Evolutionary conservation across 805 yeast species (phyloP).

Genomic region (Jamesozyma lodderae): DNA sequence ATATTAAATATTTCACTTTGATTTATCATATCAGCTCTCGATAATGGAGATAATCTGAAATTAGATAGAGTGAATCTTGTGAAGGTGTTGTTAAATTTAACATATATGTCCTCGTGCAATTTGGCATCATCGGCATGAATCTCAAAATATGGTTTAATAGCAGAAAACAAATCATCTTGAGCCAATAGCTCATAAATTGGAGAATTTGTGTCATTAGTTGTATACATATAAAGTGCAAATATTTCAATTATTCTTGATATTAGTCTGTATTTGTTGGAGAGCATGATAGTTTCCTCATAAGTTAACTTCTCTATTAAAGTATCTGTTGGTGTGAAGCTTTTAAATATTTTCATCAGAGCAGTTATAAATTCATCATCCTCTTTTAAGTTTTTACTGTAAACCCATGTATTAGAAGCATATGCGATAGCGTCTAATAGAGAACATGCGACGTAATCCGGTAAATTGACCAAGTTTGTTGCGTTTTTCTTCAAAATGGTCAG

Average conservation of each 20-base stretch:
- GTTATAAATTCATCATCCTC: conserved; percentile 35
- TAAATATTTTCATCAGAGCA: conserved; percentile 31
- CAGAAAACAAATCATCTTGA: conserved; percentile 29
- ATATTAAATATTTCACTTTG: conserved; percentile 48
- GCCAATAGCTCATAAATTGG: conserved; percentile 38
- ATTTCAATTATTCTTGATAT: conserved; percentile 67
- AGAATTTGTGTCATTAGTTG: conserved; percentile 37
- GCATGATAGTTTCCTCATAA: conserved; percentile 24
- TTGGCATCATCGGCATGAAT: conserved; percentile 40
- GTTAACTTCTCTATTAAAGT: conserved; percentile 1
- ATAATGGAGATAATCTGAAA: conserved; percentile 42
- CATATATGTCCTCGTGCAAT: conserved; percentile 38
- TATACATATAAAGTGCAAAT: conserved; percentile 61
- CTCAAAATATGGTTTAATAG: conserved; percentile 32
- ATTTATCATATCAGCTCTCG: conserved; percentile 43
- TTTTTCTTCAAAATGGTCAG: conserved; percentile 47
- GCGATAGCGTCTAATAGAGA: conserved; percentile 67
- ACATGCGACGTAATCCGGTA: conserved; percentile 56
- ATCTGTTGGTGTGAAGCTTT: conserved; percentile 22
- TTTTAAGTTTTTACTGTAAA: conserved; percentile 45
- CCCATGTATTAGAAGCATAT: conserved; percentile 71
- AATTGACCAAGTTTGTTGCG: conserved; percentile 41
- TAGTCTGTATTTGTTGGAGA: conserved; percentile 48
- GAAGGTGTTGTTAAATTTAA: conserved; percentile 41
- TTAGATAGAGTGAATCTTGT: conserved; percentile 39